Evolutionary conservation across 306 rosid genomes (phyloP), one percentile per base, ranked within the genome.

Genomic region (Gillenia trifoliata): DNA sequence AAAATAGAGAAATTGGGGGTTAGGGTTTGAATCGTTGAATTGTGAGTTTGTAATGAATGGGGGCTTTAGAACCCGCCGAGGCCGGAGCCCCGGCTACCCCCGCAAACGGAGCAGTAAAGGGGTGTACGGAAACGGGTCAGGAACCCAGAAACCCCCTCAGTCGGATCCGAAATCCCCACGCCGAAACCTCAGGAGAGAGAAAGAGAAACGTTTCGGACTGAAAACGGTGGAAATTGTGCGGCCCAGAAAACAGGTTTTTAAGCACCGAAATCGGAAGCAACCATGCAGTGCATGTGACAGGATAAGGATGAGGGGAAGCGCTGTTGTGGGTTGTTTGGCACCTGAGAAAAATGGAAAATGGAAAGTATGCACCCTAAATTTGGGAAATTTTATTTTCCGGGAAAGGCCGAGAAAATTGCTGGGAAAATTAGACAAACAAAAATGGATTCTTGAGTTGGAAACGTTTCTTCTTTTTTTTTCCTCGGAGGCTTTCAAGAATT

Each of bases 21-120:
- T 72, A 83, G 79, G 82, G 77, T 76, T 84, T 56, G 70, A 36
- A 68, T 45, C 70, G 52, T 47, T 47, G 19, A 47, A 16, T 61
- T 62, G 29, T 19, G 4, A 47, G 84, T 79, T 81, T 77, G 96
- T 85, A 75, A 66, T 77, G 85, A 70, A 29, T 89, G 97, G 98
- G 98, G 98, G 98, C 88, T 88, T 91, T 89, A 80, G 82, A 84
- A 93, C 92, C 97, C 93, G 98, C 96, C 96, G 98, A 90, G 98
- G 98, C 98, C 89, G 90, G 87, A 86, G 98, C 98, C 98, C 91
- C 98, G 96, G 98, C 97, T 88, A 84, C 97, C 97, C 97, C 96
- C 96, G 69, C 96, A 90, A 85, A 87, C 83, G 90, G 74, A 81
- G 86, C 96, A 87, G 90, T 84, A 72, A 83, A 29, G 47, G 74